Percentiles rank a stretch among this genome's conserved stretches.
Evolutionary conservation across 2,329 filamentous ascomycete genomes (phyloP).

Genomic region (Cladosporium phlei): DNA sequence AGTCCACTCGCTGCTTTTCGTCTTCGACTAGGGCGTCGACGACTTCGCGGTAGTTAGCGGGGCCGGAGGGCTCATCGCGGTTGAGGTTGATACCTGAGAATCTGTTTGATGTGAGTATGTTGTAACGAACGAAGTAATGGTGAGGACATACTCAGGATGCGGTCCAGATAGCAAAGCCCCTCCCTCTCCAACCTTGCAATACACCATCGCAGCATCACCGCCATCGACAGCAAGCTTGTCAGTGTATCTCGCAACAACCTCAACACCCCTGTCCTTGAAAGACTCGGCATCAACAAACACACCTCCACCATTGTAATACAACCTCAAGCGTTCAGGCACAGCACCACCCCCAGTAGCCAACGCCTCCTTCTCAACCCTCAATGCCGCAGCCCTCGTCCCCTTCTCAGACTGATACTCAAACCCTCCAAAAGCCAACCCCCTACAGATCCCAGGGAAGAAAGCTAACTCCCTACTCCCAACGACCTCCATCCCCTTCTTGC

Average conservation of each 20-base stretch:
- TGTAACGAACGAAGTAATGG: neutral
- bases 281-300: slow-evolving; percentile 78
- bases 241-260: slow-evolving; percentile 76
- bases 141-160: slow-evolving; percentile 73
- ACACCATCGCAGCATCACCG: slow-evolving; percentile 75
- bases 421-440: slow-evolving; percentile 80
- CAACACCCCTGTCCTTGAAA: slow-evolving; percentile 59
- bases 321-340: slow-evolving; percentile 60
- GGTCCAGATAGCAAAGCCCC: slow-evolving; percentile 76
- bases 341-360: slow-evolving; percentile 47
- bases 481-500: slow-evolving; percentile 75
- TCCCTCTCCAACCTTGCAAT: slow-evolving; percentile 77
- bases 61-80: slow-evolving; percentile 52
- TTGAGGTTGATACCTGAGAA: slow-evolving; percentile 78
- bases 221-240: slow-evolving; percentile 71
- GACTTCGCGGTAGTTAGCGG: slow-evolving; percentile 65
- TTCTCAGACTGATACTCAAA: slow-evolving; percentile 87
- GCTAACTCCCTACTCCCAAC: slow-evolving; percentile 76
- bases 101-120: slow-evolving; percentile 42
- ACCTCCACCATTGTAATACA: slow-evolving; percentile 93
- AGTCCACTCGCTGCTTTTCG: slow-evolving; percentile 65
- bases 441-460: slow-evolving; percentile 82
- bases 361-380: slow-evolving; percentile 59
- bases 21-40: slow-evolving; percentile 63
- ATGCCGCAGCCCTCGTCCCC: slow-evolving; percentile 67